Evolutionary conservation across 345 rosid species (phyloP).

Genomic region (Hibiscus tridactylites): DNA sequence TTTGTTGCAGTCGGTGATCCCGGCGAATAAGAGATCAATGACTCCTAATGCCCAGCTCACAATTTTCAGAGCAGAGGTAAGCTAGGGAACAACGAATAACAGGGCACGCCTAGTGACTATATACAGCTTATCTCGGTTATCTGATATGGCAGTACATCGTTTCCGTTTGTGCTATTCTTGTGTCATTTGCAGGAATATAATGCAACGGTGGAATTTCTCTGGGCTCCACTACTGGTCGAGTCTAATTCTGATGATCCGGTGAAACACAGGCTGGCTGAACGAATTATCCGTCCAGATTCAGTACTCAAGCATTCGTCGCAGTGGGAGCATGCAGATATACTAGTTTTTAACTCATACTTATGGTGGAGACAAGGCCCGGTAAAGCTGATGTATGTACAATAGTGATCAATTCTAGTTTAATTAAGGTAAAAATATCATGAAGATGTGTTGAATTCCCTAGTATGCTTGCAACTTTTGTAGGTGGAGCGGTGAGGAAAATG

Average conservation of each 20-base stretch:
- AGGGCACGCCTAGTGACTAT: background rate
- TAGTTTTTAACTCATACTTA: slow-evolving; percentile 83
- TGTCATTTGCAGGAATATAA: slow-evolving; percentile 59
- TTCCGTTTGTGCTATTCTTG: background rate
- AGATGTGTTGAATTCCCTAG: background rate
- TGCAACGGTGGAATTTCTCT: slow-evolving; percentile 86
- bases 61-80: slow-evolving; percentile 87
- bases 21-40: slow-evolving; percentile 68
- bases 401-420: slow-evolving; percentile 1
- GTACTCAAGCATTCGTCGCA: slow-evolving; percentile 78
- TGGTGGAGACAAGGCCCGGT: slow-evolving; percentile 99
- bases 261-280: slow-evolving; percentile 65
- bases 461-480: slow-evolving; percentile 29
- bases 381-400: slow-evolving; percentile 55
- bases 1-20: slow-evolving; percentile 72
- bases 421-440: background rate
- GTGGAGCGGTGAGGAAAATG: slow-evolving; percentile 67
- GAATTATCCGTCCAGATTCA: slow-evolving; percentile 85
- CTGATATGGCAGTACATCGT: background rate
- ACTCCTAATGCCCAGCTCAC: slow-evolving; percentile 87
- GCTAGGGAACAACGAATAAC: background rate
- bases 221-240: slow-evolving; percentile 95
- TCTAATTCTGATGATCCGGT: slow-evolving; percentile 98
- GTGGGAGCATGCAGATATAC: slow-evolving; percentile 89
- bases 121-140: background rate